A percentile compares a stretch with the other conserved stretches of the same genome.
phyloP scores from a whole-genome alignment of 441 rosid species.

The Manihot esculenta region DNA sequence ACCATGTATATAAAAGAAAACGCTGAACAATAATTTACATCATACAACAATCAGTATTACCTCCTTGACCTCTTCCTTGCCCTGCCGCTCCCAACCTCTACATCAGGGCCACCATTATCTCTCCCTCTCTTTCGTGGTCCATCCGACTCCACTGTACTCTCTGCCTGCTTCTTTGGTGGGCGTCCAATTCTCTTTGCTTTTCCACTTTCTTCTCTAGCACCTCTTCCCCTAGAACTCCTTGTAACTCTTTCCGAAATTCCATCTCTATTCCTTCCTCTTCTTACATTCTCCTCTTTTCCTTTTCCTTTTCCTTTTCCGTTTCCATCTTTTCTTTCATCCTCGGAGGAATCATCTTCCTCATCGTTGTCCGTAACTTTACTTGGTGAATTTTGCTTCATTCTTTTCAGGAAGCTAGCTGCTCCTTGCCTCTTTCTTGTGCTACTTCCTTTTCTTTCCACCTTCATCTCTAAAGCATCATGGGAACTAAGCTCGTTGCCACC shows the following conservation, averaged over 20 bases:
- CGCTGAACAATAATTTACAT: constrained; percentile 25
- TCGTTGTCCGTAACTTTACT: constrained; percentile 23
- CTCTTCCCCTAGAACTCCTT: constrained; percentile 44
- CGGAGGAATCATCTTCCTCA: constrained; percentile 8
- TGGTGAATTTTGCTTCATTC: constrained; percentile 53
- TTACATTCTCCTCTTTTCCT: constrained; percentile 23
- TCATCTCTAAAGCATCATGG: constrained; percentile 37
- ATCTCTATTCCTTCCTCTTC: constrained; percentile 19
- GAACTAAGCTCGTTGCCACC: constrained; percentile 57
- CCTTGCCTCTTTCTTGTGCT: constrained; percentile 40
- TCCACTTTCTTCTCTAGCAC: constrained; percentile 34
- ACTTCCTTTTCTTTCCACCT: constrained; percentile 36
- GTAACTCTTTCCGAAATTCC: constrained; percentile 25
- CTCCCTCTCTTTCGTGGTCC: constrained; percentile 34
- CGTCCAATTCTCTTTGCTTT: constrained; percentile 35
- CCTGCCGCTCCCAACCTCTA: constrained; percentile 23
- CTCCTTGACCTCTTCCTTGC: constrained; percentile 40
- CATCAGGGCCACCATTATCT: constrained; percentile 32
- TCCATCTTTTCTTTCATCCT: constrained; percentile 24
- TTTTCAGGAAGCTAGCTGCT: constrained; percentile 48
- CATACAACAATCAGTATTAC: constrained; percentile 22
- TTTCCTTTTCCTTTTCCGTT: too few relatives aligned
- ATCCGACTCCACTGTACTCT: constrained; percentile 1
- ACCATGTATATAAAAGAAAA: background rate
- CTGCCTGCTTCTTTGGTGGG: constrained; percentile 29